Percentiles rank a stretch among this genome's conserved stretches.
These are phyloP conservation scores for Parafenestella ontariensis DNA, from an alignment of 2,329 filamentous ascomycete genomes.

Conservation along the genomic window DNA sequence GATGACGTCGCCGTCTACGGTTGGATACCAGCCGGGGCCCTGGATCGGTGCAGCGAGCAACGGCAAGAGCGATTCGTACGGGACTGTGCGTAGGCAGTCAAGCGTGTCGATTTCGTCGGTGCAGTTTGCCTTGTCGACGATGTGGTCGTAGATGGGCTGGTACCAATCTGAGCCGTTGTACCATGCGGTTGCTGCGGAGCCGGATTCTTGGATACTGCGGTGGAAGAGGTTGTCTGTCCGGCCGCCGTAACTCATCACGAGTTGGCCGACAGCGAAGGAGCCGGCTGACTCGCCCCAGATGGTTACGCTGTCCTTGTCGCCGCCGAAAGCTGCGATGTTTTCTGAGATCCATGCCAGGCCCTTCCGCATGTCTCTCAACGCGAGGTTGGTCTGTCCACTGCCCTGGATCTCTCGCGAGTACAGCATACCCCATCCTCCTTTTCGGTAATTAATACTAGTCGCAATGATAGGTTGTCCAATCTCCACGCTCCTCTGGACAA, in stretches of 20 bases:
- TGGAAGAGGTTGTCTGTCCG: slow-evolving; percentile 46
- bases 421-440: slow-evolving; percentile 74
- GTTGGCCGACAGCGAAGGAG: slow-evolving; percentile 49
- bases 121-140: slow-evolving; percentile 63
- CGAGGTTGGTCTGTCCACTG: slow-evolving; percentile 54
- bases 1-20: slow-evolving; percentile 66
- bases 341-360: slow-evolving; percentile 56
- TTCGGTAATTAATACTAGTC: slow-evolving; percentile 55
- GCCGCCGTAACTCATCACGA: slow-evolving; percentile 44
- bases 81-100: slow-evolving; percentile 63
- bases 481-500: slow-evolving; percentile 58
- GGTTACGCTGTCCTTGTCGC: slow-evolving; percentile 51
- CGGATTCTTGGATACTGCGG: slow-evolving; percentile 47
- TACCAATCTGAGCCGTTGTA: slow-evolving; percentile 54
- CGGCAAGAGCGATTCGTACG: slow-evolving; percentile 66
- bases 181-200: slow-evolving; percentile 49
- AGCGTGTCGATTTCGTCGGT: slow-evolving; percentile 51
- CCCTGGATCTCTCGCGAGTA: slow-evolving; percentile 56
- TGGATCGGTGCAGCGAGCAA: slow-evolving; percentile 56
- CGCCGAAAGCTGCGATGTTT: slow-evolving; percentile 54
- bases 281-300: slow-evolving; percentile 58
- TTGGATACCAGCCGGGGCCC: slow-evolving; percentile 52
- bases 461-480: slow-evolving; percentile 47
- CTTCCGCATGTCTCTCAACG: slow-evolving; percentile 53
- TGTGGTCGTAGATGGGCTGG: slow-evolving; percentile 55